Conservation (phyloP, 345 rosid species). For the Isatis tinctoria region DNA sequence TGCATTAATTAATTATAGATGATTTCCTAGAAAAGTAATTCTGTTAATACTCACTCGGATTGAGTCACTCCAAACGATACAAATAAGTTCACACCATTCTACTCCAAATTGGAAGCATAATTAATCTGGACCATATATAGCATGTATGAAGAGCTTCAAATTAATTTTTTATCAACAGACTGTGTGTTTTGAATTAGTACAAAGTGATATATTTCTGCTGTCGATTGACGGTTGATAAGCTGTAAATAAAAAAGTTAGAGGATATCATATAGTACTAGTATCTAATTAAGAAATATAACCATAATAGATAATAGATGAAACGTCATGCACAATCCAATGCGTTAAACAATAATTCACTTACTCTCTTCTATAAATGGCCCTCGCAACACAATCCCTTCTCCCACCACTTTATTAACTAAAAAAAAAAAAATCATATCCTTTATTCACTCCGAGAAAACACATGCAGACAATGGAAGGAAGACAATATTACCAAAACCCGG, state of each 20-base stretch:
- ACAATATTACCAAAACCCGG: slow-evolving; percentile 19
- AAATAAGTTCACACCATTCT: background rate
- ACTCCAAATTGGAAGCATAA: background rate
- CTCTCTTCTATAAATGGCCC: slow-evolving; percentile 11
- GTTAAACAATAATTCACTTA: background rate
- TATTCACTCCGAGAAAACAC: background rate
- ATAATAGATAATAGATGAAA: background rate
- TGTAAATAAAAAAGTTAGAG: background rate
- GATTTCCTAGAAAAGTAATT: background rate
- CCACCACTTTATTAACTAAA: background rate
- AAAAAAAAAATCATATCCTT: background rate
- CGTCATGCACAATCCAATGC: slow-evolving; percentile 2
- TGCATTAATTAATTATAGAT: background rate
- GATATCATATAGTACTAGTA: background rate
- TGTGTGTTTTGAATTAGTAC: background rate
- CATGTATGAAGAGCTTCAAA: background rate
- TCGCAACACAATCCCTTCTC: slow-evolving; percentile 3
- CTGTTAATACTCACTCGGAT: background rate
- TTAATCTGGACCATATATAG: background rate
- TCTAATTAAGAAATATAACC: background rate
- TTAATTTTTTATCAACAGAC: background rate
- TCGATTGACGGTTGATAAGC: background rate
- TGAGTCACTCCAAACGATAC: background rate
- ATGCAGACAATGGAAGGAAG: slow-evolving; percentile 42
- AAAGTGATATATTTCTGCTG: background rate